Evolutionary conservation across 495 filamentous ascomycete genomes (phyloP).

Genomic region (Tuber brumale): DNA sequence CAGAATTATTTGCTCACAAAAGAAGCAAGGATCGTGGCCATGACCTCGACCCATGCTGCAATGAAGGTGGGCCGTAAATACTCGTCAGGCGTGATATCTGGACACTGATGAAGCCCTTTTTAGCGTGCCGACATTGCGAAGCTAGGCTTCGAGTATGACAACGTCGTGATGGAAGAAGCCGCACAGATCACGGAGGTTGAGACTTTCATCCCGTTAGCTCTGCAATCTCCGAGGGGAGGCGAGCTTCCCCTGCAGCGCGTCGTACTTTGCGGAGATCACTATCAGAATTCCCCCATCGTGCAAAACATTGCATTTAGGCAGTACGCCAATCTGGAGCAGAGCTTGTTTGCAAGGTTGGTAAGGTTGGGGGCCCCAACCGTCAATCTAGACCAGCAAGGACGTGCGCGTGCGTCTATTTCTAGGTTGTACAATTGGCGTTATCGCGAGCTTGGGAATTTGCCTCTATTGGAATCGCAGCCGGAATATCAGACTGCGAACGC

Average conservation of each 20-base stretch:
- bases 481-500: slow-evolving; percentile 83
- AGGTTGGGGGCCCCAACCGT: slow-evolving; percentile 84
- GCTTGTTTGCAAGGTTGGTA: slow-evolving; percentile 83
- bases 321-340: slow-evolving; percentile 93
- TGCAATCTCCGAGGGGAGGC: slow-evolving; percentile 74
- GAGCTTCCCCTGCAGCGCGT: slow-evolving; percentile 74
- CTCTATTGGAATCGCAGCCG: slow-evolving; percentile 56
- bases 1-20: slow-evolving; percentile 92
- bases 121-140: slow-evolving; percentile 62
- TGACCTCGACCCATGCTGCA: slow-evolving; percentile 98
- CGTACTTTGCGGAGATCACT: slow-evolving; percentile 90
- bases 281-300: slow-evolving; percentile 92
- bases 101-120: background rate
- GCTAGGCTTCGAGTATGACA: slow-evolving; percentile 94
- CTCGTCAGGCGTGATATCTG: background rate
- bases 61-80: slow-evolving; percentile 54
- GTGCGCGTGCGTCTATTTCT: slow-evolving; percentile 77
- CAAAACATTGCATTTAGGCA: slow-evolving; percentile 94
- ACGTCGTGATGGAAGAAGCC: slow-evolving; percentile 97
- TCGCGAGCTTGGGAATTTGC: slow-evolving; percentile 68
- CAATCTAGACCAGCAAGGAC: slow-evolving; percentile 86
- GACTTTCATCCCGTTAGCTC: slow-evolving; percentile 84
- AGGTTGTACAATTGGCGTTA: slow-evolving; percentile 94
- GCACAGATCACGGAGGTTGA: slow-evolving; percentile 98
- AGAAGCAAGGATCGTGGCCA: slow-evolving; percentile 91